Evolutionary conservation across 2,329 filamentous ascomycete genomes (phyloP).

Genomic region (Phaeophleospora eucalypticola): DNA sequence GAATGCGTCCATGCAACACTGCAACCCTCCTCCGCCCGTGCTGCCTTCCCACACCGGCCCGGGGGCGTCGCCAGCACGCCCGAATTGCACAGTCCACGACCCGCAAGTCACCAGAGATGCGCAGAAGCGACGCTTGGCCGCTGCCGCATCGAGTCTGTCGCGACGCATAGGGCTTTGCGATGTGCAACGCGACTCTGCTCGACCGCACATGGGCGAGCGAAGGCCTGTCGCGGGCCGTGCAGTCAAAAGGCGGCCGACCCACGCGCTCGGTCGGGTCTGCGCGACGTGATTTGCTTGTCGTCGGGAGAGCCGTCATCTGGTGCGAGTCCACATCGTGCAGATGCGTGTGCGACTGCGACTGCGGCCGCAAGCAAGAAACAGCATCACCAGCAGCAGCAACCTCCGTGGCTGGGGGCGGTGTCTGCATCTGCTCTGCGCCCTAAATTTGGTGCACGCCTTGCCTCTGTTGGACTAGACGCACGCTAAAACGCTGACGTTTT

Average conservation of each 20-base stretch:
- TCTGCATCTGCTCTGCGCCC: not conserved
- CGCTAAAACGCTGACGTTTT: not conserved
- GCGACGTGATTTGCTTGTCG: conserved; percentile 10
- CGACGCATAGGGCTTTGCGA: conserved; percentile 7
- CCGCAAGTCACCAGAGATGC: conserved; percentile 1
- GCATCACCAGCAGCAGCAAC: too few species aligned
- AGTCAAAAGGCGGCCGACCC: too few species aligned
- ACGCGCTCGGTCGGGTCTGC: conserved; percentile 6
- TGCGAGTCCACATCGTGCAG: conserved; percentile 12
- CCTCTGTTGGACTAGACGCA: not conserved
- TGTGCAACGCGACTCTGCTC: not conserved
- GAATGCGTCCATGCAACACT: not conserved
- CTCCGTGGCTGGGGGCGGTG: conserved; percentile 14
- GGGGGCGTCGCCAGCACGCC: not conserved
- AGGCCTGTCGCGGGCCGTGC: too few species aligned
- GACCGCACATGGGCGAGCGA: not conserved
- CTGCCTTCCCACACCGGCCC: not conserved
- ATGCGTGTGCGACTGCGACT: conserved; percentile 1
- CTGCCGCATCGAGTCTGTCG: conserved; percentile 10
- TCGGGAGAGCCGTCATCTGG: conserved; percentile 16
- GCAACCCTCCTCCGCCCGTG: not conserved
- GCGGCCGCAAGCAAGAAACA: conserved; percentile 1
- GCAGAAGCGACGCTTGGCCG: conserved; percentile 7
- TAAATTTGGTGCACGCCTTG: conserved; percentile 3
- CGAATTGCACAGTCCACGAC: not conserved